Conservation (phyloP, 108 stramenopile genomes). For the Seminavis robusta region DNA sequence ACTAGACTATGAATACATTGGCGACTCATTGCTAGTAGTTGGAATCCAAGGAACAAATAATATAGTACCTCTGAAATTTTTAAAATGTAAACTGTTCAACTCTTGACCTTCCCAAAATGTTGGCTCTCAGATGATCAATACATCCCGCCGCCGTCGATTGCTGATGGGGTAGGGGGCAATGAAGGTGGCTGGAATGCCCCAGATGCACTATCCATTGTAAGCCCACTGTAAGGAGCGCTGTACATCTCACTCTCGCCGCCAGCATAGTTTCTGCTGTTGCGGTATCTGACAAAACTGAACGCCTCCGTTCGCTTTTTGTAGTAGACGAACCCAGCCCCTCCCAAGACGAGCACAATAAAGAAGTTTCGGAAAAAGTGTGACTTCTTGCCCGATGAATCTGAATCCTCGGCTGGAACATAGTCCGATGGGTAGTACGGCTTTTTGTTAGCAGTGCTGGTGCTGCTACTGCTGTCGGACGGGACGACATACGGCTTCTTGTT, state of each 20-base stretch:
- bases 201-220: conserved; percentile 57
- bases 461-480: conserved; percentile 8
- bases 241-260: conserved; percentile 61
- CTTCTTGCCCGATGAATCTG: conserved; percentile 23
- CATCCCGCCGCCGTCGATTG: too few species aligned
- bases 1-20: too few species aligned
- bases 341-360: conserved; percentile 41
- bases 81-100: too few species aligned
- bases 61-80: too few species aligned
- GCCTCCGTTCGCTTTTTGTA: conserved; percentile 57
- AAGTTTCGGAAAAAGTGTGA: conserved; percentile 53
- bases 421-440: conserved; percentile 36
- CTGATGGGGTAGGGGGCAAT: conserved; percentile 72
- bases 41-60: too few species aligned
- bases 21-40: too few species aligned
- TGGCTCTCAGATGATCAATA: too few species aligned
- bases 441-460: neutral
- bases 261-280: conserved; percentile 36
- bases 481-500: conserved; percentile 27
- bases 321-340: conserved; percentile 43
- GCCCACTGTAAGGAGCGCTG: conserved; percentile 37
- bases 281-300: conserved; percentile 69
- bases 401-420: neutral
- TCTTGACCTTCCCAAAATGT: too few species aligned
- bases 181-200: conserved; percentile 78